Evolutionary conservation across 1,139 yeast species (phyloP), one percentile per base, ranked within the genome.

Genomic region (Eremothecium coryli): DNA sequence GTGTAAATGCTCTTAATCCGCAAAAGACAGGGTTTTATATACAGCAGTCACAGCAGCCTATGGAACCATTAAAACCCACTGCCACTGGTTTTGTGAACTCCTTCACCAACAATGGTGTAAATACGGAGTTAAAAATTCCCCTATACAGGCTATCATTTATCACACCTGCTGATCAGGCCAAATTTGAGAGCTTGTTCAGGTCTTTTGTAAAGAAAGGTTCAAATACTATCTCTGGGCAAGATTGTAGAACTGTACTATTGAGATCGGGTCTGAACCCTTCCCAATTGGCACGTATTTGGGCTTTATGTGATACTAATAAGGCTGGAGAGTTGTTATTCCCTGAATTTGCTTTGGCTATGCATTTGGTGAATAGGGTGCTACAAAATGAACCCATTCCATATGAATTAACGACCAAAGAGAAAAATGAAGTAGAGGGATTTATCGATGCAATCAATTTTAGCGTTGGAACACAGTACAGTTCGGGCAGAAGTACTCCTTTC

Each of bases 341-440:
- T 0, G 97, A 90, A 56, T 90, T 90, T 64, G 95, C 95, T 9
- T 67, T 88, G 48, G 93, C 95, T 12, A 76, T 90, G 68, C 93
- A 85, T 56, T 68, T 90, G 45, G 86, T 95, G 54, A 82, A 84
- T 45, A 61, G 75, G 53, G 81, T 81, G 0, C 66, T 84, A 47
- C 75, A 76, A 49, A 95, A 95, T 17, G 82, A 79, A 39, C 65
- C 79, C 2, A 65, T 88, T 38, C 97, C 98, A 1, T 66, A 67
- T 25, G 66, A 65, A 18, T 62, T 90, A 43, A 95, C 93, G 15
- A 73, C 72, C 13, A 76, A 71, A 45, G 73, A 88, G 64, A 65
- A 65, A 48, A 82, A 84, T 53, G 97, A 90, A 58, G 96, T 90
- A 7, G 70, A 77, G 32, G 75, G 88, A 46, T 76, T 84, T 60